Conservation (phyloP, 129 eudicot species). For the Artemisia annua region DNA sequence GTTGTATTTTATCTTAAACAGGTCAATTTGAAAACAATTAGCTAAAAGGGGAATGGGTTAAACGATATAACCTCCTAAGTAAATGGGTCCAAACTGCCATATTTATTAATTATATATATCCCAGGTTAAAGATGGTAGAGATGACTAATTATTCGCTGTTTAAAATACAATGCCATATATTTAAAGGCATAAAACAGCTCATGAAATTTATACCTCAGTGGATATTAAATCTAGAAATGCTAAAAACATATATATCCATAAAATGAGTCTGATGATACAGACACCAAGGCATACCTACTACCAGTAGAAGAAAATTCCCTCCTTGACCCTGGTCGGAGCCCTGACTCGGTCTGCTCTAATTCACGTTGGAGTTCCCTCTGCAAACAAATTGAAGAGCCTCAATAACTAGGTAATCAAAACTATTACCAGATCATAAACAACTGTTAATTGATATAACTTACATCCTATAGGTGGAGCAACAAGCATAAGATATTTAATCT, state of each 20-base stretch:
- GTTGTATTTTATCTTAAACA: too few relatives aligned
- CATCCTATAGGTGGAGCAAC: too few relatives aligned
- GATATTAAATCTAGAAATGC: background rate
- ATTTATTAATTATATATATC: too few relatives aligned
- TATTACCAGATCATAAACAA: background rate
- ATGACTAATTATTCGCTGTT: too few relatives aligned
- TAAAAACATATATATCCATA: background rate
- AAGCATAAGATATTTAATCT: background rate
- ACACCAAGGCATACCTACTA: constrained; percentile 53
- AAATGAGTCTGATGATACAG: background rate
- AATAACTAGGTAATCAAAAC: background rate
- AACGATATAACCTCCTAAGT: background rate
- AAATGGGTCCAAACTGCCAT: too few relatives aligned
- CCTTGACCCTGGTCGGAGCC: constrained; percentile 60
- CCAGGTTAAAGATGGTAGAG: too few relatives aligned
- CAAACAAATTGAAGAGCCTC: constrained; percentile 18
- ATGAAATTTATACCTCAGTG: too few relatives aligned
- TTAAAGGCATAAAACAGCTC: too few relatives aligned
- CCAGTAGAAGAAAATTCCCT: constrained; percentile 72
- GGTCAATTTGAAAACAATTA: too few relatives aligned
- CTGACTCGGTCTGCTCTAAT: constrained; percentile 82
- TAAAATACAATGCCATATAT: too few relatives aligned
- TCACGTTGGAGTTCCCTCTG: constrained; percentile 94
- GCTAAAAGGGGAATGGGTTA: background rate
- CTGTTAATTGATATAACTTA: too few relatives aligned